phyloP scores from a whole-genome alignment of 208 protist genomes.

The Leishmania braziliensis region DNA sequence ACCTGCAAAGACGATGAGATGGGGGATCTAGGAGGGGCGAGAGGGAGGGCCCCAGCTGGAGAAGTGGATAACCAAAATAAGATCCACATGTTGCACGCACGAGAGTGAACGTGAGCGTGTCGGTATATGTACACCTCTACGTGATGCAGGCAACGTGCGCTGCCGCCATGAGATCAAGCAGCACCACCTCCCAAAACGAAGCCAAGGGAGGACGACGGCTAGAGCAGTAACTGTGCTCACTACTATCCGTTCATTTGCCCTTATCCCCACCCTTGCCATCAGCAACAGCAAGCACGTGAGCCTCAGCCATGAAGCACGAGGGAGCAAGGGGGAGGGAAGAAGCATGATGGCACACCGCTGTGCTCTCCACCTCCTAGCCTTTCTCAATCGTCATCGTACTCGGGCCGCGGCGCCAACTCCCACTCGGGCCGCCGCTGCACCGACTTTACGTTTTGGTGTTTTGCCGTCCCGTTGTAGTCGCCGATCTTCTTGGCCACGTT shows the following conservation, averaged over 20 bases:
- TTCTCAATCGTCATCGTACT: constrained; percentile 40
- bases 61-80: not conserved
- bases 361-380: not conserved
- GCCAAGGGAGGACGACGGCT: not conserved
- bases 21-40: not conserved
- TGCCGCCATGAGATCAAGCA: not conserved
- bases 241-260: not conserved
- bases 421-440: constrained; percentile 85
- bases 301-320: not conserved
- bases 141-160: not conserved
- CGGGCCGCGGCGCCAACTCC: constrained; percentile 76
- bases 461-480: constrained; percentile 90
- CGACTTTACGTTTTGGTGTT: constrained; percentile 73
- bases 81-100: not conserved
- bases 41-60: not conserved
- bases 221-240: not conserved
- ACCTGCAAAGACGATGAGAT: not conserved
- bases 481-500: constrained; percentile 89
- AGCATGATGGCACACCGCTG: not conserved
- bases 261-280: not conserved
- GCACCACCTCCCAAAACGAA: not conserved
- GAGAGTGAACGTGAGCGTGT: not conserved
- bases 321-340: not conserved
- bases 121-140: not conserved
- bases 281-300: constrained; percentile 3